Evolutionary conservation across 2,329 filamentous ascomycete species (phyloP), one percentile per base, ranked within the genome.

Genomic region (Pyrenochaeta sp.): DNA sequence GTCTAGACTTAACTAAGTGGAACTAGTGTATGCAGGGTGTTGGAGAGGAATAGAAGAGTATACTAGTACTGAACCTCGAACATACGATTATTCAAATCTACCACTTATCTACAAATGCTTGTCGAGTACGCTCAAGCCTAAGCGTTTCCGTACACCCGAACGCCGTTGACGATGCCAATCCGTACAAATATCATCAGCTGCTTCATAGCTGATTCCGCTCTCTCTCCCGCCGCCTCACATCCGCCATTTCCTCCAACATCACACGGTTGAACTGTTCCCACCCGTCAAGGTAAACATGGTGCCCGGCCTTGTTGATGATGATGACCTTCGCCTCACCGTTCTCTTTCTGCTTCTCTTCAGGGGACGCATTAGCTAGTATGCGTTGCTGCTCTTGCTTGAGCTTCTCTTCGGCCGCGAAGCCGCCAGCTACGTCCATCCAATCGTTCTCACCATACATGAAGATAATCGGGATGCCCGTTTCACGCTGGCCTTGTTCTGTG

Each of bases 391-490:
- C 88, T 56, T 89, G 83, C 59, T 91, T 89, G 12, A 98, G 85
- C 76, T 90, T 93, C 78, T 93, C 87, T 72, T 91, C 87, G 0
- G 93, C 89, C 0, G 91, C 92, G 46, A 89, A 87, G 0, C 95
- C 95, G 28, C 93, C 95, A 0, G 88, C 88, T 8, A 95, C 89
- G 66, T 99, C 95, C 95, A 99, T 99, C 95, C 95, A 99, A 81
- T 99, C 95, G 72, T 95, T 89, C 70, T 98, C 93, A 62, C 95
- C 95, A 74, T 99, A 99, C 91, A 98, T 93, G 74, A 99, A 86
- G 8, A 98, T 86, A 32, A 98, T 83, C 0, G 95, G 94, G 49
- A 93, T 83, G 1, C 93, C 93, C 0, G 85, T 90, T 67, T 88
- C 86, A 9, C 81, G 77, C 24, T 69, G 72, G 55, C 13, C 68